These are phyloP conservation scores for Akanthomyces uredinophilus DNA, from an alignment of 2,329 filamentous ascomycete genomes.

Conservation along the genomic window DNA sequence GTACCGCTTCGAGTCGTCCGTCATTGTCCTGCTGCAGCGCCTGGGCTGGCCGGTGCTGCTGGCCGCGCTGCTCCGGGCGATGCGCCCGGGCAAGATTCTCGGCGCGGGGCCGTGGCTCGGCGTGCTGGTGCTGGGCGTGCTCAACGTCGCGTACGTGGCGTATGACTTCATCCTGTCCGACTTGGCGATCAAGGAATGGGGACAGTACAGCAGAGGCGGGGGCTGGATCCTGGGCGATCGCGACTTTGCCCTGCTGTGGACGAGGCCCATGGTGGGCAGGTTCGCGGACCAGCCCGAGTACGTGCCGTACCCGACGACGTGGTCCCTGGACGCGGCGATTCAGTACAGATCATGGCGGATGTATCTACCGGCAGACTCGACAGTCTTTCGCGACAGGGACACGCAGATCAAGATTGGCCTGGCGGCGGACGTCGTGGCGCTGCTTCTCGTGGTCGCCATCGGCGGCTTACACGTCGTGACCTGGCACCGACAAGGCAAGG, in stretches of 20 bases:
- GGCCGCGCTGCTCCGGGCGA: not conserved
- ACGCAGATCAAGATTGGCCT: conserved; percentile 1
- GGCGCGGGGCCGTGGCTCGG: not conserved
- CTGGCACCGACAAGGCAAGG: conserved; percentile 1
- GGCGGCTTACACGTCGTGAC: not conserved
- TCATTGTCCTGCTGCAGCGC: not conserved
- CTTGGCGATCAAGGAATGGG: not conserved
- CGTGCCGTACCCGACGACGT: not conserved
- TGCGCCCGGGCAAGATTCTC: not conserved
- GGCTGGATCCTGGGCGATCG: not conserved
- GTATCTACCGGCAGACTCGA: not conserved
- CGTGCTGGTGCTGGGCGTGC: not conserved
- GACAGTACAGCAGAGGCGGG: not conserved
- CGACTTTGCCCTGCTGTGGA: not conserved
- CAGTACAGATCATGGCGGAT: not conserved
- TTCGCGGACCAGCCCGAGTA: not conserved
- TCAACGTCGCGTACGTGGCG: not conserved
- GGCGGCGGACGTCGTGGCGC: not conserved
- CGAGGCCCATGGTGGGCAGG: not conserved
- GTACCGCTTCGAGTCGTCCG: not conserved
- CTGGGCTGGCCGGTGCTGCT: not conserved
- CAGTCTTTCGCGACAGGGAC: not conserved
- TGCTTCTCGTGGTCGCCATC: not conserved
- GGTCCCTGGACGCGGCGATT: not conserved
- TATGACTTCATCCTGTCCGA: not conserved